phyloP scores from a whole-genome alignment of 2,329 filamentous ascomycete species.

The Verticillium alfalfae region DNA sequence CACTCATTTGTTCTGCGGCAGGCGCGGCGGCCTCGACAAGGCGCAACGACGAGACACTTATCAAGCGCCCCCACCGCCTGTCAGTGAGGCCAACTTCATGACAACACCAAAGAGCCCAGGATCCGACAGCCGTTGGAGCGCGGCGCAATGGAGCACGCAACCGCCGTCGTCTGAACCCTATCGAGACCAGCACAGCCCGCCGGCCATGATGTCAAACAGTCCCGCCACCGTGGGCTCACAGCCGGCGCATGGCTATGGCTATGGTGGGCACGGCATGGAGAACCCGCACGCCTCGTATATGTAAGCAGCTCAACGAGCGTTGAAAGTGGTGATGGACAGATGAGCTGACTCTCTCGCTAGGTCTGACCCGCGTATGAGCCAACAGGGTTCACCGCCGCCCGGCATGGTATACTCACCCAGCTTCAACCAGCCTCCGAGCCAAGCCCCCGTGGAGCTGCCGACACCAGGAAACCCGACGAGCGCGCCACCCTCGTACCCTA shows the following conservation, averaged over 20 bases:
- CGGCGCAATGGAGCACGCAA: neutral
- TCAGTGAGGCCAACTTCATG: constrained; percentile 20
- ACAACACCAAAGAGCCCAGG: constrained; percentile 26
- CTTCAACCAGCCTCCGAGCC: neutral
- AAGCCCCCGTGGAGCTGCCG: neutral
- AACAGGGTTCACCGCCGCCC: neutral
- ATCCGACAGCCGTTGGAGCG: constrained; percentile 10
- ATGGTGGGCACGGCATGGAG: neutral
- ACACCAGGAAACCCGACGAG: neutral
- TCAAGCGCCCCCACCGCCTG: constrained; percentile 11
- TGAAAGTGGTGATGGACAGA: neutral
- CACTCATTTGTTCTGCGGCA: constrained; percentile 41
- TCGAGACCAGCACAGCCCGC: neutral
- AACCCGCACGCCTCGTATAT: neutral
- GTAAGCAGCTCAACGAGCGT: neutral
- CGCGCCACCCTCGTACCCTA: neutral
- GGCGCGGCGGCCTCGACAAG: constrained; percentile 29
- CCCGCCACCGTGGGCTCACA: neutral
- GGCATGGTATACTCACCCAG: neutral
- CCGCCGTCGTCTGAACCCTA: neutral
- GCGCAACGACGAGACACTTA: constrained; percentile 23
- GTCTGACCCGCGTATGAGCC: neutral
- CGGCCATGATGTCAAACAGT: neutral
- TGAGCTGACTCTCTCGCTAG: neutral
- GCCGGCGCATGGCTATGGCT: neutral